Base-by-base conservation (phyloP, 345 rosid species). In the Erucastrum elatum region DNA sequence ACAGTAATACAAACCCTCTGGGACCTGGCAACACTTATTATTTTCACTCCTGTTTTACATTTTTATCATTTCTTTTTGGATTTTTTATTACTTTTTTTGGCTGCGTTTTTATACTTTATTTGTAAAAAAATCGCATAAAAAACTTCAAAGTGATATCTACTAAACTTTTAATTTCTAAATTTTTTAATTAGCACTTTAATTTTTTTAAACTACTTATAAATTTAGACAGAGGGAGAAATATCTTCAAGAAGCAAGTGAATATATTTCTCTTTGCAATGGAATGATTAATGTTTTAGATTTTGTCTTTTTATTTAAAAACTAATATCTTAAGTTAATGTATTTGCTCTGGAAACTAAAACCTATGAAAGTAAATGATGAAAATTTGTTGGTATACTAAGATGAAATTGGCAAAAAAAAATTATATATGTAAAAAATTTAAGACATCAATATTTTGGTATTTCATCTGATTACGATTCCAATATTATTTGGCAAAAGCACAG, bases 11-110 rank as follows among this genome's bases (percentile, higher is more conserved):
- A 76, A 64, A 68, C 66, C 59, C 25, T 68, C 68, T 72, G 80
- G 85, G 87, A 64, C 80, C 87, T 73, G 68, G 59, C 64, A 59
- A 76, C 68, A 49, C 78, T 73, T 72, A 56, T 66, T 51, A 72
- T 76, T 82, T 31, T 65, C 73, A 71, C 83, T 67, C 79, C 56
- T 49, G 33, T 13, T 67, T 53, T 53, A 63, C 37, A 72, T 58
- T 41, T 78, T 64, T 56, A 44, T 27, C 46, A 34, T 76, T 74
- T 68, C 60, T 34, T 73, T 75, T 70, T 44, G 78, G 60, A 35
- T 16, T 61, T 74, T 74, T 68, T 21, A 21, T 21, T 21, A 21
- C 21, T 21, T 21, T 21, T 21, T 21, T 21, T 21, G 21, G 21
- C 21, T 21, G 21, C 21, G 21, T 21, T 65, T 79, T 67, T 62